Base-by-base conservation (phyloP, 1,139 yeast genomes). In the Hansenula lynferdii region DNA sequence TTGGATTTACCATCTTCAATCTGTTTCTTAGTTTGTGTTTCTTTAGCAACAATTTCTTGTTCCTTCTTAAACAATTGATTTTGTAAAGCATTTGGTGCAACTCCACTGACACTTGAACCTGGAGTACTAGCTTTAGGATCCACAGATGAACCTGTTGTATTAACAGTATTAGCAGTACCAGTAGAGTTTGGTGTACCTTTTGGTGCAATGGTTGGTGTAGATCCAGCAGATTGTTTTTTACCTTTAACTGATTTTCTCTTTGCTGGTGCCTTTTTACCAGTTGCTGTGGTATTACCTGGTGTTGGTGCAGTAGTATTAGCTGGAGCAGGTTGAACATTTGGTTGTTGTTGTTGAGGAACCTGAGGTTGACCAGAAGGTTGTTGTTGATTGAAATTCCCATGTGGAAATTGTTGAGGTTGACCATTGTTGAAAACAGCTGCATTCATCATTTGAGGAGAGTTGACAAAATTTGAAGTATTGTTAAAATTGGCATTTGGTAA, bases 21-120 rank as follows among this genome's bases (percentile, higher is more conserved):
- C 8, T 32, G 37, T 29, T 39, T 50, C 10, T 39, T 40, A 1
- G 29, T 25, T 8, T 34, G 38, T 8, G 45, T 51, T 17, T 53
- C 54, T 34, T 42, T 51, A 4, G 17, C 14, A 3, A 42, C 33
- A 1, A 47, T 21, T 14, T 53, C 57, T 21, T 49, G 53, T 31
- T 53, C 57, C 34, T 47, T 53, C 40, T 44, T 50, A 29, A 44
- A 34, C n/a, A 50, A 18, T 31, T 43, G 51, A 6, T 43, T 37
- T 23, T 43, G 49, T n/a, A 38, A 32, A 11, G 43, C 39, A 31
- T 35, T 34, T 29, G 35, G 28, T n/a, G 21, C 24, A 16, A 24
- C 16, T 3, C 12, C 20, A 30, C 11, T 9, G 4, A 10, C 15
- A 28, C 11, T 18, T 4, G 14, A 4, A 22, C 18, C 18, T 5